phyloP scores from a whole-genome alignment of 176 grass and related monocot genomes.

The Rhipidocladum racemiflorum region DNA sequence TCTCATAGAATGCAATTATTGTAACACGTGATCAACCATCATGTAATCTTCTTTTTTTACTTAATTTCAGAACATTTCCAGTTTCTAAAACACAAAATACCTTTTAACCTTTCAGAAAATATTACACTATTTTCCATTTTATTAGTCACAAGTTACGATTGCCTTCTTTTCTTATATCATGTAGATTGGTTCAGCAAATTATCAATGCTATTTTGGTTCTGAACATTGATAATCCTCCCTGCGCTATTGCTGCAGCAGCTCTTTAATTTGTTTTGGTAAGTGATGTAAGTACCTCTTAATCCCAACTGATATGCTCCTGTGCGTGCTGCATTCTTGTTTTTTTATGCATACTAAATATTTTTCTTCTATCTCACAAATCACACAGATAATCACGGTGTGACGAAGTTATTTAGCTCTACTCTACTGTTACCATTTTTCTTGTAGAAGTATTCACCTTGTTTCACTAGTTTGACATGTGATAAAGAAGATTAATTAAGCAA shows the following conservation, averaged over 20 bases:
- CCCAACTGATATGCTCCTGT: neutral
- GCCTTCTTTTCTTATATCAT: slow-evolving; percentile 24
- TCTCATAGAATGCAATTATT: neutral
- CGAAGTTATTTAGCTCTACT: neutral
- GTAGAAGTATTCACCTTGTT: slow-evolving; percentile 11
- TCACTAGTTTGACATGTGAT: slow-evolving; percentile 1
- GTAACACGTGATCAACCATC: neutral
- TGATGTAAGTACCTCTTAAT: slow-evolving; percentile 72
- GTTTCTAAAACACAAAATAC: neutral
- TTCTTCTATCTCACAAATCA: neutral
- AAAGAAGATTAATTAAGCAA: slow-evolving; percentile 7
- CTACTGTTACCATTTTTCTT: neutral
- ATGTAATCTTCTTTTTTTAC: neutral
- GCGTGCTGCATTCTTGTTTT: neutral
- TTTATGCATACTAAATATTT: neutral
- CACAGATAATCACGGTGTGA: neutral
- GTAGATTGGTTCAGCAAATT: slow-evolving; percentile 74
- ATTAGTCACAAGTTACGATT: slow-evolving; percentile 24
- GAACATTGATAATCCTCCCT: slow-evolving; percentile 75
- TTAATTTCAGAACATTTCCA: neutral
- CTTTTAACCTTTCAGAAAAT: slow-evolving; percentile 11
- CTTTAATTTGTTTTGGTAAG: slow-evolving; percentile 79
- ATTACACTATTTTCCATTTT: neutral
- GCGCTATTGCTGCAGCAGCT: slow-evolving; percentile 69
- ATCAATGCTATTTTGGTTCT: slow-evolving; percentile 70